Conservation (phyloP, 805 yeast species). For the Hanseniaspora guilliermondii region DNA sequence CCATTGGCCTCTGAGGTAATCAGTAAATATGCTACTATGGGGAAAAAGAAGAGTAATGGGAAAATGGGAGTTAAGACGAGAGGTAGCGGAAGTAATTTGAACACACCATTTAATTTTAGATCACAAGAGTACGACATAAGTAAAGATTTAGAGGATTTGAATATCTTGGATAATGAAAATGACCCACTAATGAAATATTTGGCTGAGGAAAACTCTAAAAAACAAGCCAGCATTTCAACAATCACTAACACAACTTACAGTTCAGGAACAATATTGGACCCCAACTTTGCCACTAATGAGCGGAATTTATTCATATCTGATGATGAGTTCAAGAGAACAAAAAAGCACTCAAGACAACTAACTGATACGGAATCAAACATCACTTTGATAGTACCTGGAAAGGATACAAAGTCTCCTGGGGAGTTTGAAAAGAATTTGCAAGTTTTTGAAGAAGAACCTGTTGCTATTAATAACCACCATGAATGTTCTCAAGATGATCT, state of each 20-base stretch:
- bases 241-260: neutral
- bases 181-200: neutral
- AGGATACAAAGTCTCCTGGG: neutral
- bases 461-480: neutral
- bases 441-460: neutral
- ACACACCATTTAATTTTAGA: conserved; percentile 5
- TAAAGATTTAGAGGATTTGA: conserved; percentile 2
- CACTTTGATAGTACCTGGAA: neutral
- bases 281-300: neutral
- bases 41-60: conserved; percentile 1
- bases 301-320: neutral
- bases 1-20: neutral
- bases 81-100: neutral
- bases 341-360: conserved; percentile 1
- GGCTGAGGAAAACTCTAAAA: neutral
- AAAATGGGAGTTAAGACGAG: neutral
- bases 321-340: neutral
- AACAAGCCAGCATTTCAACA: conserved; percentile 8
- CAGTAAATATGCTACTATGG: neutral
- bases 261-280: neutral
- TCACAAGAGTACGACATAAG: conserved; percentile 10
- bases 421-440: neutral
- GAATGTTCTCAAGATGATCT: neutral
- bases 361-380: conserved; percentile 10
- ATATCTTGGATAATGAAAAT: neutral